These are phyloP conservation scores for Malassezia caprae DNA, from an alignment of 1,284 basidiomycete species.

Conservation along the genomic window DNA sequence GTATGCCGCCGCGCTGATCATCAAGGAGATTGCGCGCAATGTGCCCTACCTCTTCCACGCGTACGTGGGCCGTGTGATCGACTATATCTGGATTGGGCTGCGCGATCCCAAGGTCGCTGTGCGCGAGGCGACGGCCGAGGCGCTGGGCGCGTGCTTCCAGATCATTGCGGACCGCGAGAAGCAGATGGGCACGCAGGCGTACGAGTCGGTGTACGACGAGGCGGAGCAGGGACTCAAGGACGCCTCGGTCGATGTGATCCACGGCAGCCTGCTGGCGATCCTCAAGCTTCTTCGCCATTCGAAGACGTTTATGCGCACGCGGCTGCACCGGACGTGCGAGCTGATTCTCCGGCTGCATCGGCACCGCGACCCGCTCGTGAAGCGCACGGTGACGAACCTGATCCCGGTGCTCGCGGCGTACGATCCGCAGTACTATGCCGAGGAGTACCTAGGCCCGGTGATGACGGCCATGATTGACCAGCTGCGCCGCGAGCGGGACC, in stretches of 20 bases:
- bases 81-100: constrained; percentile 46
- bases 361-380: constrained; percentile 76
- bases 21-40: constrained; percentile 44
- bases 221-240: constrained; percentile 76
- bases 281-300: constrained; percentile 84
- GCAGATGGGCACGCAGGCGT: constrained; percentile 45
- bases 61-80: constrained; percentile 41
- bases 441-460: constrained; percentile 41
- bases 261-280: constrained; percentile 85
- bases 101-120: constrained; percentile 40
- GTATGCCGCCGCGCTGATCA: constrained; percentile 48
- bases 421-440: constrained; percentile 43
- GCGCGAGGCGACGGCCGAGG: constrained; percentile 44
- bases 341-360: constrained; percentile 84
- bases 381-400: constrained; percentile 51
- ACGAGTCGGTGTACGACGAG: constrained; percentile 58
- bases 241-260: constrained; percentile 71
- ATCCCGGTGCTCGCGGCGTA: constrained; percentile 43
- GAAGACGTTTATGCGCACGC: constrained; percentile 89
- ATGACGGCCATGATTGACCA: constrained; percentile 34
- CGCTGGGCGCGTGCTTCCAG: constrained; percentile 45
- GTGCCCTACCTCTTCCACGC: constrained; percentile 45
- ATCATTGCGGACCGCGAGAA: constrained; percentile 43
- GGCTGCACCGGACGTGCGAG: constrained; percentile 78
- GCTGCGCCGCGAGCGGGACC: constrained; percentile 35